Base-by-base conservation (phyloP, 108 stramenopile species). In the Schizochytrium sp. region DNA sequence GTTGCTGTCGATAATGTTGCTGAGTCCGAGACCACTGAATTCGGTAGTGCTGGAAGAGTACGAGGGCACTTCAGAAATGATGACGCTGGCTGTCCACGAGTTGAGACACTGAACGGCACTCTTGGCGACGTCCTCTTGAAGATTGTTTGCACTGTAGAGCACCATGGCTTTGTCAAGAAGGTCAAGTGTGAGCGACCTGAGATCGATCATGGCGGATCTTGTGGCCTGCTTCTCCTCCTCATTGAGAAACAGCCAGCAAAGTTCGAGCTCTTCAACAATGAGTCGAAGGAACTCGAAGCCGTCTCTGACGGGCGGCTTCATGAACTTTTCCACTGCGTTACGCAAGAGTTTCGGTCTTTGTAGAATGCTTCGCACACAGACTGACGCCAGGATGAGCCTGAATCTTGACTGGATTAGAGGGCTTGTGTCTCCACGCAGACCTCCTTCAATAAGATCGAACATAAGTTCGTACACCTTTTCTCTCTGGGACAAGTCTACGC, bases 231-330 rank as follows among this genome's bases (percentile, higher is more conserved):
- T 69, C 64, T 69, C 64, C 15, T 69, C 64, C 1, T 69, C 64
- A 38, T 69, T 69, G 64, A 69, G 64, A 3, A 69, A 69, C 42
- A 69, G 40, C 76, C 76, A 83, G 76, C 76, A 83, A 40, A 83
- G 47, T 2, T 83, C 76, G 47, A 83, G 76, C 76, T 83, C 76
- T 40, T 83, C 76, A 38, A 83, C 76, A 38, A 83, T 83, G 50
- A 83, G 76, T 17, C 53, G 47, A 5, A 55, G 28, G 28, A 83
- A 83, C 76, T 49, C 76, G 53, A 83, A 83, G 64, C 64, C 76
- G 76, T 83, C 76, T n/a, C 47, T 17, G 47, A 49, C 38, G 45
- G 76, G 76, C 5, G 76, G 76, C 55, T 69, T 49, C 76, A 55
- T 55, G 76, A 49, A 83, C 53, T 49, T 55, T 83, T 83, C 53